Evolutionary conservation across 768 basidiomycete species (phyloP).

Genomic region (Termitomyces sp.): DNA sequence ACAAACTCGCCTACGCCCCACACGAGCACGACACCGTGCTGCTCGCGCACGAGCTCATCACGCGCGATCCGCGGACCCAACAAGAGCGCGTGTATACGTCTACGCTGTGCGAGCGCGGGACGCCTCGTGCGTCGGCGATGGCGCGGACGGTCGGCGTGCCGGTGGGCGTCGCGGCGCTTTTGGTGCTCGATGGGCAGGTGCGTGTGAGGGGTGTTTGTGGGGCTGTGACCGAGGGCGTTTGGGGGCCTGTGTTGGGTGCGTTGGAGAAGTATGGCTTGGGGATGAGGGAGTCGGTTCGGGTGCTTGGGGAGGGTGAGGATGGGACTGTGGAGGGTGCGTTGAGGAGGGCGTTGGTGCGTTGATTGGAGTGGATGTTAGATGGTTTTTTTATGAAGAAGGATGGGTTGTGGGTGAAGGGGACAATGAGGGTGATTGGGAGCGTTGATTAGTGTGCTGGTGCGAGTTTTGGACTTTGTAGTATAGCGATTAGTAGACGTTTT

Average conservation of each 20-base stretch:
- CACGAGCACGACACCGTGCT: slow-evolving; percentile 85
- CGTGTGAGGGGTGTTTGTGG: slow-evolving; percentile 60
- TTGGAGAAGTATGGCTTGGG: slow-evolving; percentile 50
- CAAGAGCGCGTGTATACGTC: slow-evolving; percentile 60
- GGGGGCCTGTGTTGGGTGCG: slow-evolving; percentile 53
- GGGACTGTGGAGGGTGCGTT: slow-evolving; percentile 5
- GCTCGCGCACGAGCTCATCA: slow-evolving; percentile 77
- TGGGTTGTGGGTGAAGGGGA: too few relatives aligned
- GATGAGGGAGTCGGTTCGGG: slow-evolving; percentile 33
- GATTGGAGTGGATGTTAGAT: too few relatives aligned
- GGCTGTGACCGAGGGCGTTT: slow-evolving; percentile 66
- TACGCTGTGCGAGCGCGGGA: slow-evolving; percentile 56
- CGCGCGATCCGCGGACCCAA: slow-evolving; percentile 19
- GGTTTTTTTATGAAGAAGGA: too few relatives aligned
- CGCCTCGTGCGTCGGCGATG: slow-evolving; percentile 67
- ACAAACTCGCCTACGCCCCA: slow-evolving; percentile 62
- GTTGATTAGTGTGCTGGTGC: too few relatives aligned
- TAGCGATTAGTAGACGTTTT: too few relatives aligned
- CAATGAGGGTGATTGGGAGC: too few relatives aligned
- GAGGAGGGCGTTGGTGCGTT: neutral
- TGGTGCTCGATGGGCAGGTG: slow-evolving; percentile 58
- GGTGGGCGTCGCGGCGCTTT: slow-evolving; percentile 75
- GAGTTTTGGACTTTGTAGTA: too few relatives aligned
- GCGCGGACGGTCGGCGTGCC: slow-evolving; percentile 87
- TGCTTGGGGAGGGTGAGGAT: neutral